Conservation (phyloP, 2,329 filamentous ascomycete species). For the Xylaria sp. region DNA sequence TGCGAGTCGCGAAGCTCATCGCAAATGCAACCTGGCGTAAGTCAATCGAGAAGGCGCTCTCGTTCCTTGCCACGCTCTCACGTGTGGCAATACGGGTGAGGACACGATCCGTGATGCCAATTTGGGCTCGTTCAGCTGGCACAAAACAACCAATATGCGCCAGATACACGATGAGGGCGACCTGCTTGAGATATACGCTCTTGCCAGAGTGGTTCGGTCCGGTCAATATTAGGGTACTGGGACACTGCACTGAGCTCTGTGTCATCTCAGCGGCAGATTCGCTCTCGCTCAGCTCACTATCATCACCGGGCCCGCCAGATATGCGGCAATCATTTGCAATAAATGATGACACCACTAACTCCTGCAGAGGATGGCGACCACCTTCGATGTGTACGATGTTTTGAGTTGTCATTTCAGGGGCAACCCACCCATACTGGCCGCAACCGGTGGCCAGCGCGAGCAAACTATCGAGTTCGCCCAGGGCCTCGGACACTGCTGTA, state of each 20-base stretch:
- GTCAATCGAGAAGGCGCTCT: conserved; percentile 74
- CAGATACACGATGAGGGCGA: conserved; percentile 87
- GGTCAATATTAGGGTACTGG: conserved; percentile 79
- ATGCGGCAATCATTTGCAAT: conserved; percentile 82
- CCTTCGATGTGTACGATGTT: conserved; percentile 74
- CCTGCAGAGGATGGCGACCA: conserved; percentile 87
- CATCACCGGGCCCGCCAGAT: conserved; percentile 56
- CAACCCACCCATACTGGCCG: conserved; percentile 69
- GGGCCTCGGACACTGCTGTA: conserved; percentile 71
- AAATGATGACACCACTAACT: conserved; percentile 77
- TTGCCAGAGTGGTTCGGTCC: conserved; percentile 97
- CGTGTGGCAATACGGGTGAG: conserved; percentile 81
- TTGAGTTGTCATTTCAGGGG: conserved; percentile 68
- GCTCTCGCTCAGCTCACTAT: conserved; percentile 16
- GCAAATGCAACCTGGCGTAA: conserved; percentile 83
- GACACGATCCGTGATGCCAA: conserved; percentile 92
- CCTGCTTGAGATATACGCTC: conserved; percentile 92
- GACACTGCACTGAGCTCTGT: conserved; percentile 34
- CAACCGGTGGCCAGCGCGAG: conserved; percentile 81
- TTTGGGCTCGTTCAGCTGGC: conserved; percentile 72
- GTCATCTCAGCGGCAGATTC: conserved; percentile 8
- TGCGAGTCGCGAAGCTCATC: conserved; percentile 71
- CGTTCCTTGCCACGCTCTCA: conserved; percentile 60
- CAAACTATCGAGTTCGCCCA: conserved; percentile 85
- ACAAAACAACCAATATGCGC: conserved; percentile 93